Evolutionary conservation across 768 basidiomycete genomes (phyloP).

Genomic region (Suillus subalutaceus): DNA sequence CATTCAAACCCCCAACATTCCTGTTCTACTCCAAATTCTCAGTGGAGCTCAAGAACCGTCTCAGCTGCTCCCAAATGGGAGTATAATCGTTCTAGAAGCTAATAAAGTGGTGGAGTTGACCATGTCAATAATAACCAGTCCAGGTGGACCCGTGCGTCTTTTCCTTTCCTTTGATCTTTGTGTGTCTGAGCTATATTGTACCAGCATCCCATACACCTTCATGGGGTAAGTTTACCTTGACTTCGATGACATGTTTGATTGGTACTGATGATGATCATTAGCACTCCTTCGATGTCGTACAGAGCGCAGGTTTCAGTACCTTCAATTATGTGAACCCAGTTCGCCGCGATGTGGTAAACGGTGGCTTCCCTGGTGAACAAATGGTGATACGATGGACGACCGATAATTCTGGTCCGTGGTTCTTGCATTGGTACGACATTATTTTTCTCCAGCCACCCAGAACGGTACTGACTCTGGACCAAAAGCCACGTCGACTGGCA

Average conservation of each 20-base stretch:
- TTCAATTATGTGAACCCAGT: constrained; percentile 58
- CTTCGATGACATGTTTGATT: not conserved
- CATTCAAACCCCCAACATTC: constrained; percentile 40
- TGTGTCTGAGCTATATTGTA: constrained; percentile 1
- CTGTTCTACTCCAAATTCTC: constrained; percentile 48
- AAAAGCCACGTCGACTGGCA: constrained; percentile 24
- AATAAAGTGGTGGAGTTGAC: constrained; percentile 32
- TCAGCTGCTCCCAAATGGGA: constrained; percentile 29
- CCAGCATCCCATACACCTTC: constrained; percentile 48
- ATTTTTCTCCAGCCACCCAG: not conserved
- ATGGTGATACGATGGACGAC: constrained; percentile 51
- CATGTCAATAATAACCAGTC: constrained; percentile 13
- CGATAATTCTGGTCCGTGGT: constrained; percentile 54
- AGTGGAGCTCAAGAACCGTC: constrained; percentile 39
- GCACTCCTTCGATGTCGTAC: constrained; percentile 50
- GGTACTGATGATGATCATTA: constrained; percentile 17
- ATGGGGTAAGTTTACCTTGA: constrained; percentile 37
- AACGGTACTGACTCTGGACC: not conserved
- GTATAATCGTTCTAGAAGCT: constrained; percentile 23
- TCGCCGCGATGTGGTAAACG: constrained; percentile 47
- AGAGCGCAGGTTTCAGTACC: constrained; percentile 39
- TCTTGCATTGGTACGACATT: constrained; percentile 20
- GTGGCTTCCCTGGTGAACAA: constrained; percentile 22
- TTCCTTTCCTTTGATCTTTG: no score
- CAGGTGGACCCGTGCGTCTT: constrained; percentile 5